Evolutionary conservation across 2,329 filamentous ascomycete species (phyloP).

Genomic region (Cladosporium sp.): DNA sequence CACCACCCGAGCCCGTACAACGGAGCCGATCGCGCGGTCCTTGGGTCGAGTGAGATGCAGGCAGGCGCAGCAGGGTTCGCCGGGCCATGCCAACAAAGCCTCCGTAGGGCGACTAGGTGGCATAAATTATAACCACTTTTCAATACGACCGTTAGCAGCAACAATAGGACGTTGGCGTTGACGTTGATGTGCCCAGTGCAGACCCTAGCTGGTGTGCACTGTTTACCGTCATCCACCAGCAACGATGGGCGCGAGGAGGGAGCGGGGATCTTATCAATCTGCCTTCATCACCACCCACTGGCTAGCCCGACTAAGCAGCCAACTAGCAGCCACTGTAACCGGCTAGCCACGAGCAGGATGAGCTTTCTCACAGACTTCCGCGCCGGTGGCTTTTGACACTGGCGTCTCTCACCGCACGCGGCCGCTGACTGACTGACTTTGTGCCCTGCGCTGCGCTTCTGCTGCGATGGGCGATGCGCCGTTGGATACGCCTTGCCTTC

Average conservation of each 20-base stretch:
- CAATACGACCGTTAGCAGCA: neutral
- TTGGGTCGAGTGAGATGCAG: neutral
- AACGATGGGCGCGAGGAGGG: neutral
- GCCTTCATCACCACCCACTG: neutral
- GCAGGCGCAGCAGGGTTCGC: neutral
- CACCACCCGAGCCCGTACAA: neutral
- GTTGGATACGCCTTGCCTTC: neutral
- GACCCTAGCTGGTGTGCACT: neutral
- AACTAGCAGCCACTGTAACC: neutral
- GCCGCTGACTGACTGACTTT: slow-evolving; percentile 5
- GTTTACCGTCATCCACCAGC: neutral
- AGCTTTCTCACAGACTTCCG: neutral
- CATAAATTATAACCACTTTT: neutral
- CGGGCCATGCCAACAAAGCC: neutral
- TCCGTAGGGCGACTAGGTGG: neutral
- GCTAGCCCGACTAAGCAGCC: neutral
- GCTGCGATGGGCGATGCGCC: neutral
- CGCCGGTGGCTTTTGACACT: neutral
- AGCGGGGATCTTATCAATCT: neutral
- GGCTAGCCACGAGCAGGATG: slow-evolving; percentile 1
- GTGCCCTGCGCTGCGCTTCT: neutral
- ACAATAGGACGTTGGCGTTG: neutral
- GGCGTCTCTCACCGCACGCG: neutral
- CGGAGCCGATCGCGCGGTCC: neutral
- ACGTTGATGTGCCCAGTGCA: neutral